A percentile compares a stretch with the other conserved stretches of the same genome.
These are phyloP conservation scores for Thermoascus crustaceus DNA, from an alignment of 2,329 filamentous ascomycete species.

Conservation along the genomic window DNA sequence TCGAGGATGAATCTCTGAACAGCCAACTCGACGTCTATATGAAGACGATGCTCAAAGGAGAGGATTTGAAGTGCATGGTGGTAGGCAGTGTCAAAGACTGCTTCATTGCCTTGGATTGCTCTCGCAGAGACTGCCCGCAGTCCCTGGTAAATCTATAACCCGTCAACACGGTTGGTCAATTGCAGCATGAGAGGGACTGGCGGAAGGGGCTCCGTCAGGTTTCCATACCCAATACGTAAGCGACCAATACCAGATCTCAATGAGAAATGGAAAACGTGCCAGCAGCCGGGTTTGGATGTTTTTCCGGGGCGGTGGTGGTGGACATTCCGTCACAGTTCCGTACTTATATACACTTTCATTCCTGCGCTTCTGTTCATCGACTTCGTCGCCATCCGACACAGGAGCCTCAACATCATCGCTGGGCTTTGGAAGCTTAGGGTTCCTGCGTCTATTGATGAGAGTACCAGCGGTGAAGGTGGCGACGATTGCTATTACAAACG, in stretches of 20 bases:
- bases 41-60: conserved; percentile 28
- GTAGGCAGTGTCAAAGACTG: conserved; percentile 31
- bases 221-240: conserved; percentile 24
- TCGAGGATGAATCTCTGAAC: conserved; percentile 35
- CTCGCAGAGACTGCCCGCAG: conserved; percentile 37
- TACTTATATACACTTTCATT: not conserved
- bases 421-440: not conserved
- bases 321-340: not conserved
- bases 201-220: not conserved
- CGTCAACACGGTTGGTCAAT: not conserved
- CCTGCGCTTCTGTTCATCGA: not conserved
- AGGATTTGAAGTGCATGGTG: conserved; percentile 37
- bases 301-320: not conserved
- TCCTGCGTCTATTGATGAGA: not conserved
- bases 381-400: not conserved
- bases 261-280: conserved; percentile 20
- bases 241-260: conserved; percentile 28
- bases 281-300: conserved; percentile 7
- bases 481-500: not conserved
- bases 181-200: conserved; percentile 2
- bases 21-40: conserved; percentile 34
- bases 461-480: not conserved
- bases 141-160: conserved; percentile 34
- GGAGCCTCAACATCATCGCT: not conserved
- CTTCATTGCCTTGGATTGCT: conserved; percentile 31